Evolutionary conservation across 495 filamentous ascomycete species (phyloP).

Genomic region (Trichoderma virens): DNA sequence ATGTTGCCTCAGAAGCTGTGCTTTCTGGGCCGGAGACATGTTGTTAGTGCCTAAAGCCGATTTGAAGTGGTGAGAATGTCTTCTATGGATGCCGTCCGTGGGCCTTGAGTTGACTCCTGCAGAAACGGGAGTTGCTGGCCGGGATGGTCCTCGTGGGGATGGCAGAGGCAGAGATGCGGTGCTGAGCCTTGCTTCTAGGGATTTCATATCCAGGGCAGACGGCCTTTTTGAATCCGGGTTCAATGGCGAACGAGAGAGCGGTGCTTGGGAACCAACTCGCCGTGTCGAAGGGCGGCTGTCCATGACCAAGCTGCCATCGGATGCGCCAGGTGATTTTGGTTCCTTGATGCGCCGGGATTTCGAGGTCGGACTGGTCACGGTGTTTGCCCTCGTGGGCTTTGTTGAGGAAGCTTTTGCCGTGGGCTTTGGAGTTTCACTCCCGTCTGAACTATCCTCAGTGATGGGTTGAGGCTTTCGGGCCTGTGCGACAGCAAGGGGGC

Average conservation of each 20-base stretch:
- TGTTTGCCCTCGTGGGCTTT: conserved; percentile 55
- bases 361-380: conserved; percentile 41
- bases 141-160: conserved; percentile 34
- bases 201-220: conserved; percentile 33
- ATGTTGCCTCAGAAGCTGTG: conserved; percentile 57
- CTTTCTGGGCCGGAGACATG: conserved; percentile 48
- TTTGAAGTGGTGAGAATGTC: conserved; percentile 43
- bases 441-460: conserved; percentile 29
- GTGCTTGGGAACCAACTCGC: conserved; percentile 5
- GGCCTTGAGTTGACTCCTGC: conserved; percentile 41
- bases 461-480: conserved; percentile 59
- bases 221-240: conserved; percentile 20
- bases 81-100: conserved; percentile 36
- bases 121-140: conserved; percentile 42
- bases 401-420: conserved; percentile 22
- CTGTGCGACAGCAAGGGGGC: conserved; percentile 66
- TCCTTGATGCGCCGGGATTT: conserved; percentile 40
- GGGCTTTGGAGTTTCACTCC: conserved; percentile 31
- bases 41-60: conserved; percentile 42
- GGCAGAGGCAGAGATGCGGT: conserved; percentile 60
- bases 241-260: conserved; percentile 16
- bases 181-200: conserved; percentile 46
- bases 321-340: conserved; percentile 30
- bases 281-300: conserved; percentile 11
- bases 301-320: conserved; percentile 25